Percentiles rank a stretch among this genome's conserved stretches.
These are phyloP conservation scores for Conringia planisiliqua DNA, from an alignment of 345 rosid species.

Conservation along the genomic window DNA sequence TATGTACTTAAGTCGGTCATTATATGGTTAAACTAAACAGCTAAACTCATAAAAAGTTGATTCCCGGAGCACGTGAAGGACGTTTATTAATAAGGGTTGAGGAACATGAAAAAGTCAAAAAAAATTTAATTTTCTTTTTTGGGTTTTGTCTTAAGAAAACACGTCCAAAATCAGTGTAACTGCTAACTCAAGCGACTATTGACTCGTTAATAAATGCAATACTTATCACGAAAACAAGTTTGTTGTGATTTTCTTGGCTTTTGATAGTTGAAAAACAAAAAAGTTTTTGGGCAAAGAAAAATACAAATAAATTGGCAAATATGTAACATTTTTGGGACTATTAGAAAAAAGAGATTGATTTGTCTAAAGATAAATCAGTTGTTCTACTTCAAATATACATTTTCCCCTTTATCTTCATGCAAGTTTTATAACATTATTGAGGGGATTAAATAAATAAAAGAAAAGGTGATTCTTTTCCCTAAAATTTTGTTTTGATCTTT, in stretches of 20 bases:
- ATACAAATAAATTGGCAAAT: not conserved
- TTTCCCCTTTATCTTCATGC: too few relatives aligned
- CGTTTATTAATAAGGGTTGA: constrained; percentile 11
- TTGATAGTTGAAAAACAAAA: constrained; percentile 14
- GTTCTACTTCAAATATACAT: too few relatives aligned
- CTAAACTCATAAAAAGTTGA: constrained; percentile 8
- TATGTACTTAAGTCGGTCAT: constrained; percentile 3
- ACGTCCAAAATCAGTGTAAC: constrained; percentile 30
- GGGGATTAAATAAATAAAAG: not conserved
- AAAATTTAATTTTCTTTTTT: not conserved
- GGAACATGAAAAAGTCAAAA: constrained; percentile 17
- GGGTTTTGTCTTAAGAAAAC: not conserved
- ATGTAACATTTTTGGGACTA: not conserved
- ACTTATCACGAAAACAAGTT: constrained; percentile 7
- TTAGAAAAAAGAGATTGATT: not conserved
- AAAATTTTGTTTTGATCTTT: constrained; percentile 19
- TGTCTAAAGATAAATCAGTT: too few relatives aligned
- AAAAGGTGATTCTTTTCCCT: constrained; percentile 19
- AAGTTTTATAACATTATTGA: not conserved
- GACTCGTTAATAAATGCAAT: constrained; percentile 25
- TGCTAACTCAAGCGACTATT: constrained; percentile 16
- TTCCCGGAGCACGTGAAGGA: constrained; percentile 31
- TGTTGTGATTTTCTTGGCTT: constrained; percentile 10
- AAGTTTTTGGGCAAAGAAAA: not conserved
- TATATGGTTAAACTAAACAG: not conserved